These are phyloP conservation scores for Fraxinus greggii DNA, from an alignment of 305 asterid species.

Conservation along the genomic window DNA sequence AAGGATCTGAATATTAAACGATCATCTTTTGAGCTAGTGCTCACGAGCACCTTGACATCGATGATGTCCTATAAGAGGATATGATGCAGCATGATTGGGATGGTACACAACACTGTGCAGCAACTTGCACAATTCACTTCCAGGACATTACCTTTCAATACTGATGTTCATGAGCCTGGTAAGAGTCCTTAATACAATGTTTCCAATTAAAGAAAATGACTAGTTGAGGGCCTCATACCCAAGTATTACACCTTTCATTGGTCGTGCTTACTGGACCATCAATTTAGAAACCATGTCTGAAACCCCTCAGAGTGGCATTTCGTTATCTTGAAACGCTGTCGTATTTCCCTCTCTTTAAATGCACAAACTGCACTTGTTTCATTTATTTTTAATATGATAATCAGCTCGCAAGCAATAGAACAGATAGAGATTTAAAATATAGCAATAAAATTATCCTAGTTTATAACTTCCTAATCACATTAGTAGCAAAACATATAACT, in stretches of 20 bases:
- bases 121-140: background rate
- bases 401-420: background rate
- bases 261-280: background rate
- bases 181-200: background rate
- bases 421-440: background rate
- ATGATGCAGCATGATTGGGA: background rate
- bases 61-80: background rate
- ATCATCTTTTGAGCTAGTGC: background rate
- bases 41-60: background rate
- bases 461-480: background rate
- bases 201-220: background rate
- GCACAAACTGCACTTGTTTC: background rate
- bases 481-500: background rate
- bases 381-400: background rate
- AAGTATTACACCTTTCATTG: background rate
- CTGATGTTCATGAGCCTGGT: background rate
- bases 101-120: background rate
- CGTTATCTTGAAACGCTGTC: background rate
- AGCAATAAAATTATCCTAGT: background rate
- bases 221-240: background rate
- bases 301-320: background rate
- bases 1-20: background rate
- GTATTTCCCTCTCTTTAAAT: background rate
- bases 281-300: background rate
- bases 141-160: background rate